Percentiles rank a stretch among this genome's conserved stretches.
These are phyloP conservation scores for Cichorium intybus DNA, from an alignment of 140 eudicot species.

Conservation along the genomic window DNA sequence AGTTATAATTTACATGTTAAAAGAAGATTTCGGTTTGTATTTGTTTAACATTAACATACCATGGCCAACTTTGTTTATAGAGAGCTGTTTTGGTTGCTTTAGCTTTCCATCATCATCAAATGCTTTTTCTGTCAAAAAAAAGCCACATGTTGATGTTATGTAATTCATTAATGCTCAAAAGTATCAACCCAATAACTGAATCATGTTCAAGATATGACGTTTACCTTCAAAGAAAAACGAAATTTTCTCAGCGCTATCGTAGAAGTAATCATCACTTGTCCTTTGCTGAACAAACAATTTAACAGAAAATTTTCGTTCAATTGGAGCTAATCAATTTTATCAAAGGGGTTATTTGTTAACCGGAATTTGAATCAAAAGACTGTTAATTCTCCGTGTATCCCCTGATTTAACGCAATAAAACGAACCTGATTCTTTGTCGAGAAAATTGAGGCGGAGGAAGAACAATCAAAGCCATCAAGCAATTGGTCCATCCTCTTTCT, in stretches of 20 bases:
- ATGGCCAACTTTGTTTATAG: constrained; percentile 99
- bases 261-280: constrained; percentile 80
- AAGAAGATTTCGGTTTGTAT: background rate
- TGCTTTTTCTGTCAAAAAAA: constrained; percentile 69
- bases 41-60: constrained; percentile 65
- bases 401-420: background rate
- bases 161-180: background rate
- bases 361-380: background rate
- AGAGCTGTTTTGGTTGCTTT: constrained; percentile 86
- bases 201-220: background rate
- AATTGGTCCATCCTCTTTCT: constrained; percentile 63
- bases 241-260: constrained; percentile 89
- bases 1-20: background rate
- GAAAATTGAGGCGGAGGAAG: constrained; percentile 66
- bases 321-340: background rate
- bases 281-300: constrained; percentile 43
- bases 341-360: background rate
- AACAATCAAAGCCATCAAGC: constrained; percentile 71
- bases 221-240: constrained; percentile 98
- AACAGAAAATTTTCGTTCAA: background rate
- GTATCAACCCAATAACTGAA: background rate
- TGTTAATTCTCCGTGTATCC: background rate
- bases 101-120: constrained; percentile 83
- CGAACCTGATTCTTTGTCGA: constrained; percentile 81
- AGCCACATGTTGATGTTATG: too few species aligned